These are phyloP conservation scores for Eucalyptus curtisii DNA, from an alignment of 345 rosid species.

Conservation along the genomic window DNA sequence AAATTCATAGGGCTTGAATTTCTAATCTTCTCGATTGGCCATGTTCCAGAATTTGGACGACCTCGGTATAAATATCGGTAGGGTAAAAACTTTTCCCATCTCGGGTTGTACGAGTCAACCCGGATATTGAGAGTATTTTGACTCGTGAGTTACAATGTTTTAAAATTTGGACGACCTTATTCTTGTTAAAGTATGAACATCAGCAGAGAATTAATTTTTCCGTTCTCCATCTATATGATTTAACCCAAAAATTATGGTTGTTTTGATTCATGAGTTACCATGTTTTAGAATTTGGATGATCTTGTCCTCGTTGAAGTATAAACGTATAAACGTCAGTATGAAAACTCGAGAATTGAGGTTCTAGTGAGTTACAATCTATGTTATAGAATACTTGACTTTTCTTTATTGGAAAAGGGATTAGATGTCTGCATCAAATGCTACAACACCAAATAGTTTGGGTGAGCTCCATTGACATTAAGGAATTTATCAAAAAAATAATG, in stretches of 20 bases:
- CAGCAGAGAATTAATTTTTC: not conserved
- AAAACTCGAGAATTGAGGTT: not conserved
- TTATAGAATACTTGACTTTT: not conserved
- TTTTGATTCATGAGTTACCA: not conserved
- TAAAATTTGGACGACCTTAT: not conserved
- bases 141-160: not conserved
- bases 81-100: not conserved
- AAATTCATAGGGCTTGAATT: not conserved
- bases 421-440: not conserved
- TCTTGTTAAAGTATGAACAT: not conserved
- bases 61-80: not conserved
- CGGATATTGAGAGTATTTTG: not conserved
- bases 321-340: not conserved
- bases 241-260: not conserved
- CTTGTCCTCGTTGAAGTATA: not conserved
- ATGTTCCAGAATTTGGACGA: not conserved
- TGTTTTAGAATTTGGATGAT: not conserved
- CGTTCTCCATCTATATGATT: not conserved
- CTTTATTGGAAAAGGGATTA: not conserved
- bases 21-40: not conserved
- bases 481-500: not conserved
- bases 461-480: not conserved
- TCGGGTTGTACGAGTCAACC: not conserved
- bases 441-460: not conserved
- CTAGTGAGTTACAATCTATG: not conserved